A percentile compares a stretch with the other conserved stretches of the same genome.
Conservation (phyloP, 352 stramenopile genomes). For the Thalassiosira ordinaria region DNA sequence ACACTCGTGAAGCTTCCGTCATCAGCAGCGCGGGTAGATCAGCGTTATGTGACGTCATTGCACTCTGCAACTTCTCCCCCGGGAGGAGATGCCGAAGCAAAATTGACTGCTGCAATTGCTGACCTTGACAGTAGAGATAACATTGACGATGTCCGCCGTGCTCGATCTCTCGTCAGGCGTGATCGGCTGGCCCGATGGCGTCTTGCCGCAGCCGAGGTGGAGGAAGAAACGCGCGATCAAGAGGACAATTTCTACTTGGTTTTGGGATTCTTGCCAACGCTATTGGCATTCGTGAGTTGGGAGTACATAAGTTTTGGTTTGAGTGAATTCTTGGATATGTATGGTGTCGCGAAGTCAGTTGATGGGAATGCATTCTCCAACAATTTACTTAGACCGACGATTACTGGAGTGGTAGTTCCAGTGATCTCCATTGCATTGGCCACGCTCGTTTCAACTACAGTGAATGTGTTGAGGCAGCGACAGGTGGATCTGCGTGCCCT, state of each 20-base stretch:
- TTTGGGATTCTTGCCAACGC: constrained; percentile 3
- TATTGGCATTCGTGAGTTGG: constrained; percentile 22
- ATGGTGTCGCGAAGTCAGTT: constrained; percentile 25
- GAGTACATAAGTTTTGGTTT: constrained; percentile 15
- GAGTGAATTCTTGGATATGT: not conserved
- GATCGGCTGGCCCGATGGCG: constrained; percentile 14
- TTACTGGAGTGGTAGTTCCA: constrained; percentile 79
- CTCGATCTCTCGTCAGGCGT: constrained; percentile 17
- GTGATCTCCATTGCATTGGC: constrained; percentile 79
- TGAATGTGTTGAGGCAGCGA: constrained; percentile 71
- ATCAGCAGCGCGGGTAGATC: not conserved
- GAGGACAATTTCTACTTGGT: constrained; percentile 23
- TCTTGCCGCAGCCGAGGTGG: not conserved
- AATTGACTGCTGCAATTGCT: not conserved
- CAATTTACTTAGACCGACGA: constrained; percentile 75
- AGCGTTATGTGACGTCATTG: not conserved
- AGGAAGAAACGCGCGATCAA: constrained; percentile 11
- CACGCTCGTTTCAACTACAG: constrained; percentile 74
- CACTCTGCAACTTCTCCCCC: not conserved
- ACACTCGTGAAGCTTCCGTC: too few species aligned
- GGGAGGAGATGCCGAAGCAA: not conserved
- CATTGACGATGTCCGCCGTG: constrained; percentile 25
- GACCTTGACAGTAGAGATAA: constrained; percentile 1
- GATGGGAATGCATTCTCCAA: constrained; percentile 74
- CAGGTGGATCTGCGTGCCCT: constrained; percentile 69